Base-by-base conservation (phyloP, 257 asterid genomes). In the Jacaranda mimosifolia region DNA sequence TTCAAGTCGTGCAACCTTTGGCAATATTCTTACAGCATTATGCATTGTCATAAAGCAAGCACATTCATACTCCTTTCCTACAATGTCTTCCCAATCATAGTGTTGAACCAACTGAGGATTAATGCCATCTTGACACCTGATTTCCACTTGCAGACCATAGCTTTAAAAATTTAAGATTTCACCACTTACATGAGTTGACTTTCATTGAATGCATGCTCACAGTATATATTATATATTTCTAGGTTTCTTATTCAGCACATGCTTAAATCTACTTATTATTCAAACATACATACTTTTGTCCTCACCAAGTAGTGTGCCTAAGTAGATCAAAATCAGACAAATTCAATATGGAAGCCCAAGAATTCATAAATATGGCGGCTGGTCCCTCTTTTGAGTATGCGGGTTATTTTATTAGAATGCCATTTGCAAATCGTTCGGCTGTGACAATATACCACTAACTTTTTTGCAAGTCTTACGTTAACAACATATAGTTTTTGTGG, bases 21-120 rank as follows among this genome's bases (percentile, higher is more conserved):
- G 63, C 57, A 70, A 12, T 51, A 40, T 49, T 40, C 14, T 45
- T 39, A 11, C n/a, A 43, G 55, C 53, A 19, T 26, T 51, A 36
- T 62, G 77, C 74, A 62, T 32, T 39, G 78, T 80, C 81, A 81
- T 26, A 38, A 48, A 65, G 63, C 85, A 58, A 58, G 52, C 81
- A 80, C 72, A 62, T 39, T 9, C 14, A 38, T 51, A 39, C 60
- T 15, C 36, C 8, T 65, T 45, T 19, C 58, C n/a, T 49, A 12
- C 17, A 62, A 68, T 40, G n/a, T 68, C 51, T 35, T 12, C 57
- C 32, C 32, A 26, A 2, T 26, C 32, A 26, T 26, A 26, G 32
- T 3, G 38, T 55, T 3, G 55, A 73, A 9, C 4, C 32, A 26
- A 26, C 32, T 60, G 35, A 42, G 38, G 38, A 5, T 3, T 11